phyloP scores from a whole-genome alignment of 1,284 basidiomycete species.

The Schizophyllum commune region DNA sequence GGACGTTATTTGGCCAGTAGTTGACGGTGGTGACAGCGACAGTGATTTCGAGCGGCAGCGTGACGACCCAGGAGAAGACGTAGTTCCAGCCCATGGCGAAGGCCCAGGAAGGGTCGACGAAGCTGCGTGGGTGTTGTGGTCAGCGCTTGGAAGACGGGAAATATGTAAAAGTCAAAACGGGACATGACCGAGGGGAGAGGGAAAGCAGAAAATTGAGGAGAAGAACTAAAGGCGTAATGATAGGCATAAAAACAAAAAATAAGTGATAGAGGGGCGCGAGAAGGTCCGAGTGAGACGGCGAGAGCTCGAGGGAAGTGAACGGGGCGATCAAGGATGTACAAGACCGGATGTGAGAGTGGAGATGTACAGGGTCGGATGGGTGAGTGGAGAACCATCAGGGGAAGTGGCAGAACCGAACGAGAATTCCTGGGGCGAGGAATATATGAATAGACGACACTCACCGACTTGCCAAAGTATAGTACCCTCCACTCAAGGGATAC shows the following conservation, averaged over 20 bases:
- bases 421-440: too few species aligned
- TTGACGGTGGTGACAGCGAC: slow-evolving; percentile 35
- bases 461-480: background rate
- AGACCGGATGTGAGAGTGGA: too few species aligned
- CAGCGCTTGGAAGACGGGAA: too few species aligned
- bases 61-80: slow-evolving; percentile 36
- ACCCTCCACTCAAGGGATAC: background rate
- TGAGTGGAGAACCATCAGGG: too few species aligned
- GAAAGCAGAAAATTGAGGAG: too few species aligned
- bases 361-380: too few species aligned
- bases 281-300: slow-evolving; percentile 12
- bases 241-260: slow-evolving; percentile 20
- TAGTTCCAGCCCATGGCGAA: slow-evolving; percentile 50
- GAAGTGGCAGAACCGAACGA: too few species aligned
- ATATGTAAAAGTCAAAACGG: slow-evolving; percentile 28
- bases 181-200: too few species aligned
- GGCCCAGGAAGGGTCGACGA: slow-evolving; percentile 43
- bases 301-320: background rate
- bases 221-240: too few species aligned
- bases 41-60: slow-evolving; percentile 35
- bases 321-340: background rate
- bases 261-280: slow-evolving; percentile 52
- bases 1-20: slow-evolving; percentile 31
- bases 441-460: too few species aligned
- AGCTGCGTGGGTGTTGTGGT: slow-evolving; percentile 35